These are phyloP conservation scores for Fraxinus anomala DNA, from an alignment of 257 asterid genomes.

Conservation along the genomic window DNA sequence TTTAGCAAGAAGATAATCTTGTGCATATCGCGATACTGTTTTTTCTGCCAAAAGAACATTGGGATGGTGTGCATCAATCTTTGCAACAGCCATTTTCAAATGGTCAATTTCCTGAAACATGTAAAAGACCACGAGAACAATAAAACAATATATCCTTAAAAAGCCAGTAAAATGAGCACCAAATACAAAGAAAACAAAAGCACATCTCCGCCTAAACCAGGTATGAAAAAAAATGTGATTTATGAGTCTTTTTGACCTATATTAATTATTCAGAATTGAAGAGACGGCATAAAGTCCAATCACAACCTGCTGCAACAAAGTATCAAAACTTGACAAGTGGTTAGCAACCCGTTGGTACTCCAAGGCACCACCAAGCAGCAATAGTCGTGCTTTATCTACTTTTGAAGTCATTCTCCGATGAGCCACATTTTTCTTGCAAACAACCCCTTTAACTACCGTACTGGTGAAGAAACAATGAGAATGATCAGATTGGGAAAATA, in stretches of 20 bases:
- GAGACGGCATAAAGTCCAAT: not conserved
- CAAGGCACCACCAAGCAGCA: slow-evolving; percentile 78
- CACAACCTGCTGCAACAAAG: slow-evolving; percentile 76
- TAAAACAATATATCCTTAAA: not conserved
- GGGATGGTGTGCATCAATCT: slow-evolving; percentile 76
- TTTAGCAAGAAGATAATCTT: slow-evolving; percentile 79
- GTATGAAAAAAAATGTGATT: no score
- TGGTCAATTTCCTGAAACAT: slow-evolving; percentile 80
- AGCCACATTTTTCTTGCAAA: slow-evolving; percentile 81
- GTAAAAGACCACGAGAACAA: slow-evolving; percentile 18
- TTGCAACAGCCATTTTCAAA: slow-evolving; percentile 83
- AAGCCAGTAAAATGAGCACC: not conserved
- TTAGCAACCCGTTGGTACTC: slow-evolving; percentile 78
- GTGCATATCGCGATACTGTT: slow-evolving; percentile 78
- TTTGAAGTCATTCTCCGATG: slow-evolving; percentile 68
- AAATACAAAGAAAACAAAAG: slow-evolving; percentile 6
- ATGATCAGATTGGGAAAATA: not conserved
- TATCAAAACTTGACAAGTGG: slow-evolving; percentile 75
- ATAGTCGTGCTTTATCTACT: slow-evolving; percentile 57
- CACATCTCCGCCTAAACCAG: no score
- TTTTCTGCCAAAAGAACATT: slow-evolving; percentile 72
- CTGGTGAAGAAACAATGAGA: slow-evolving; percentile 39
- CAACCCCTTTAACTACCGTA: slow-evolving; percentile 68
- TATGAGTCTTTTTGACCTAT: no score
- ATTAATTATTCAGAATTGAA: no score